Evolutionary conservation across 73 alveolate genomes (phyloP), one percentile per base, ranked within the genome.

Genomic region (Blepharisma japonicum): DNA sequence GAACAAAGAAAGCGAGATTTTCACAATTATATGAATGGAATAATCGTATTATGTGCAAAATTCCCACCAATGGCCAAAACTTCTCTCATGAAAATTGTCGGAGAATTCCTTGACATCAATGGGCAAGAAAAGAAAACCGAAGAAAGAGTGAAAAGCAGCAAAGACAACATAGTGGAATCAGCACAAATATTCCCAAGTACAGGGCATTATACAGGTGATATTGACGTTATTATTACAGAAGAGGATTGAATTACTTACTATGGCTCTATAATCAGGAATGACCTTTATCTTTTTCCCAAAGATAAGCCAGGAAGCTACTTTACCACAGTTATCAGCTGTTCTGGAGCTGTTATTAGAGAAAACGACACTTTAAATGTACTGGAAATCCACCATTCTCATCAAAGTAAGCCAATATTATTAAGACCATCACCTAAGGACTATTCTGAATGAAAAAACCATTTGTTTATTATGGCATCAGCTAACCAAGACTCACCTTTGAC

Each of bases 241-340:
- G 74, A 61, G 46, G 74, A 61, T 48, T 61, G 74, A 48, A 61
- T 61, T 20, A n/a, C 50, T 61, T 61, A 61, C 5, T 61, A 61
- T 61, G 74, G 49, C 39, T 61, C 74, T 61, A 8, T 61, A 25
- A n/a, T 20, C 39, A 39, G 74, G 2, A 61, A 61, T 5, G 47
- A 61, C 47, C 14, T 61, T 20, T 61, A 61, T 25, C 23, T 61
- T 25, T 61, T 18, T 5, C 74, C 74, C 11, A 39, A 61, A 8
- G 74, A 61, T 14, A 61, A 25, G 18, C 38, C 38, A 2, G 50
- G 23, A 11, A 61, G 50, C 14, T 20, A 61, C 5, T 61, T 61
- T 61, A 14, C 74, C 11, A n/a, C 23, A 39, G 47, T 61, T n/a
- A 61, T 61, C 74, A 14, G 74, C 47, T 18, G 38, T 61, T 9